A percentile compares a stretch with the other conserved stretches of the same genome.
Conservation (phyloP, 2,329 filamentous ascomycete genomes). For the Verticillium albo-atrum region DNA sequence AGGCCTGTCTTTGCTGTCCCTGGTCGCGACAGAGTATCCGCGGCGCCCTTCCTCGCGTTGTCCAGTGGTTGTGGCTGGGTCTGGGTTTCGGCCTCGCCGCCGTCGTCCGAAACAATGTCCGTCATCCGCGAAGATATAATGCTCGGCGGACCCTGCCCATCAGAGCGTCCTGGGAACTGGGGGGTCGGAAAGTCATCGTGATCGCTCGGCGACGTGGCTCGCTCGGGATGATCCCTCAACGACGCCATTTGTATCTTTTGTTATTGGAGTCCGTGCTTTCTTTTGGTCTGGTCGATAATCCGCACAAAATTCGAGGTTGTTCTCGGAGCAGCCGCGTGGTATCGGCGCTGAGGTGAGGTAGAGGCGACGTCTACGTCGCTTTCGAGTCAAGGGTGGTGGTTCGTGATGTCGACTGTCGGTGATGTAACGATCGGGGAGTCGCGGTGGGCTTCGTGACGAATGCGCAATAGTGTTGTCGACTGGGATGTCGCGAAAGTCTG, state of each 20-base stretch:
- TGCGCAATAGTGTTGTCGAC: background rate
- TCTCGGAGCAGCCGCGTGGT: background rate
- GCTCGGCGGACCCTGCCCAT: constrained; percentile 50
- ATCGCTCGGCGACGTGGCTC: constrained; percentile 30
- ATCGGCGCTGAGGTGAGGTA: background rate
- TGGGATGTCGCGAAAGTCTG: background rate
- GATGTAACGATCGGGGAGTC: background rate
- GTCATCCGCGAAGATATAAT: constrained; percentile 72
- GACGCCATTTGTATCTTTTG: constrained; percentile 26
- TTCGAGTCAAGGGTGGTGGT: background rate
- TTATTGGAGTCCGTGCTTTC: constrained; percentile 4
- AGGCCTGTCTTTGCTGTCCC: constrained; percentile 49
- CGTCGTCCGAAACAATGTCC: constrained; percentile 56
- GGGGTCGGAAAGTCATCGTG: constrained; percentile 33
- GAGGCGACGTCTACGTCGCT: background rate
- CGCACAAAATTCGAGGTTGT: background rate
- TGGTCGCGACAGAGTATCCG: constrained; percentile 45
- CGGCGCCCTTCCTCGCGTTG: constrained; percentile 12
- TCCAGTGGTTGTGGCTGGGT: constrained; percentile 30
- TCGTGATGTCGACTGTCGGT: background rate
- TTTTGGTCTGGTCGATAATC: background rate
- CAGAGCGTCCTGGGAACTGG: constrained; percentile 32
- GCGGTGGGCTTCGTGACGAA: background rate
- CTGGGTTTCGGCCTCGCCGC: constrained; percentile 35
- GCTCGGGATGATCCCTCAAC: constrained; percentile 27